Conservation (phyloP, 2,329 filamentous ascomycete genomes). For the Colletotrichum caudatum region DNA sequence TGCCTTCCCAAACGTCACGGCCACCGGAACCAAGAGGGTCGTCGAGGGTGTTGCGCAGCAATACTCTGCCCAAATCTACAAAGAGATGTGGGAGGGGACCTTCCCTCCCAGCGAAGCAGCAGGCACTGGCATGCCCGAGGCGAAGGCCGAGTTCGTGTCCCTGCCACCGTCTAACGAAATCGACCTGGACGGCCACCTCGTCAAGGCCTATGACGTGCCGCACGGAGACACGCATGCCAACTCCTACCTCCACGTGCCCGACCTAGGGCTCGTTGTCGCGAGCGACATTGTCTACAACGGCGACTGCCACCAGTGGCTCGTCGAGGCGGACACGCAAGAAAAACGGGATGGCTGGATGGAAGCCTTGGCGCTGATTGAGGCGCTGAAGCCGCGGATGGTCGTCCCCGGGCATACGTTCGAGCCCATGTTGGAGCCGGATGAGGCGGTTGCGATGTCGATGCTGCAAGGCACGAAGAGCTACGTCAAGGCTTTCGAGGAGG, state of each 20-base stretch:
- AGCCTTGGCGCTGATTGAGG: background rate
- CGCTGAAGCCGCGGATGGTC: background rate
- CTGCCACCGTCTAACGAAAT: background rate
- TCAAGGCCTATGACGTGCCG: background rate
- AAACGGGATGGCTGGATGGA: constrained; percentile 13
- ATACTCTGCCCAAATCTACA: constrained; percentile 2
- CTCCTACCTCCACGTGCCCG: constrained; percentile 13
- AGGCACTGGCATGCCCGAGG: constrained; percentile 4
- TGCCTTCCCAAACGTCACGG: background rate
- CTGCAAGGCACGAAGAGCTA: constrained; percentile 5
- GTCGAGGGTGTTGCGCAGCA: constrained; percentile 13
- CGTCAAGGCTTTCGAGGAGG: constrained; percentile 14
- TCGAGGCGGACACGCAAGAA: constrained; percentile 13
- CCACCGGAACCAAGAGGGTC: background rate
- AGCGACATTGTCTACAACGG: constrained; percentile 19
- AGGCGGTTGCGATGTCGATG: constrained; percentile 1
- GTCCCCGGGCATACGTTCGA: constrained; percentile 13
- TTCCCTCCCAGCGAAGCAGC: constrained; percentile 2
- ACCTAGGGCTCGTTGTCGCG: background rate
- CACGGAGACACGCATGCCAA: constrained; percentile 10
- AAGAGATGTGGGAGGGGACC: background rate
- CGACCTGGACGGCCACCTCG: background rate
- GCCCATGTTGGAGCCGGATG: constrained; percentile 4
- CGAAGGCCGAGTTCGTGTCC: background rate
- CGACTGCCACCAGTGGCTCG: constrained; percentile 16